Evolutionary conservation across 164 flowering plant species (phyloP).

Genomic region (Magnolia kwangsiensis): DNA sequence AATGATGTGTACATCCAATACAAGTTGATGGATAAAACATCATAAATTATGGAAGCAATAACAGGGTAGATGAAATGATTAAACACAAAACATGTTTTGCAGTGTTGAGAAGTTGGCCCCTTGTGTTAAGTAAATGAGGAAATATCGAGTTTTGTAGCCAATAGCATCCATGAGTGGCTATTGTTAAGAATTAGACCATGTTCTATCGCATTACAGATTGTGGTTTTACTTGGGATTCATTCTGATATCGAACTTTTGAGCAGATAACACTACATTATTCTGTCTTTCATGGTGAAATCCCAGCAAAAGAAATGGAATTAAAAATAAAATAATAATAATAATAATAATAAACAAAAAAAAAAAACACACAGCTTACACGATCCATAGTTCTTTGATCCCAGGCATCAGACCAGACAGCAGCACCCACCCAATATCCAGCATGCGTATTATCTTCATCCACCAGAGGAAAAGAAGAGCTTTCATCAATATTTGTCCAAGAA

Average conservation of each 20-base stretch:
- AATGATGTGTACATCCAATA: neutral
- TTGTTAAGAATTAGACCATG: too few species aligned
- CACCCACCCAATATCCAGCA: conserved; percentile 90
- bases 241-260: neutral
- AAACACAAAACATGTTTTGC: neutral
- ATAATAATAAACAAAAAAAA: neutral
- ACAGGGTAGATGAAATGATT: neutral
- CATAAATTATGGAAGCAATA: neutral
- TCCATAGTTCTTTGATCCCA: conserved; percentile 89
- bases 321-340: too few species aligned
- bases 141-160: too few species aligned
- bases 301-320: neutral
- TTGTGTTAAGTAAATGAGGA: too few species aligned
- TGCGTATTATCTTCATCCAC: conserved; percentile 44
- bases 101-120: too few species aligned
- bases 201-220: too few species aligned
- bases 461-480: conserved; percentile 28
- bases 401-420: conserved; percentile 78
- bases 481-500: conserved; percentile 58
- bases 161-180: too few species aligned
- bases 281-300: neutral
- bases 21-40: neutral
- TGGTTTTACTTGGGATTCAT: too few species aligned
- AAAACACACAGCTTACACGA: conserved; percentile 64
- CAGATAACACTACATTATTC: neutral